phyloP scores from a whole-genome alignment of 495 filamentous ascomycete genomes.

The Hypoxylon cercidicola region DNA sequence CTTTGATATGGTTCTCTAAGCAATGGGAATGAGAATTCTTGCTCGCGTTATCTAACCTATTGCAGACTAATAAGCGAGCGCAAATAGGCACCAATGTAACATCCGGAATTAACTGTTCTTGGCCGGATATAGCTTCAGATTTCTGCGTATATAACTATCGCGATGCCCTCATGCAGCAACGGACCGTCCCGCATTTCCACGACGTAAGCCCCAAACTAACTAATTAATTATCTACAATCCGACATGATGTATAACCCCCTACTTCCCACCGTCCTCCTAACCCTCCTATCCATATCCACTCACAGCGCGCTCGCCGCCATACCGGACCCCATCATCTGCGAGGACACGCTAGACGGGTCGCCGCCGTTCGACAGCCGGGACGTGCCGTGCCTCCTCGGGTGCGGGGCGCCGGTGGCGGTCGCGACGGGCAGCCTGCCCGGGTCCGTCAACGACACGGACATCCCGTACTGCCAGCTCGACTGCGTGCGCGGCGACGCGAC shows the following conservation, averaged over 20 bases:
- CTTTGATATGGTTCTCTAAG: too few species aligned
- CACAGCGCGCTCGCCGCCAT: background rate
- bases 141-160: too few species aligned
- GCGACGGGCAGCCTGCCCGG: constrained; percentile 20
- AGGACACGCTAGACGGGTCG: constrained; percentile 26
- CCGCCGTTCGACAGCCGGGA: constrained; percentile 8
- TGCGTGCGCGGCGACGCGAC: constrained; percentile 16
- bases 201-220: too few species aligned
- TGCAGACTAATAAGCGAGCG: too few species aligned
- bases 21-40: too few species aligned
- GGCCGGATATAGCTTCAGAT: too few species aligned
- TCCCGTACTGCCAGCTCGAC: constrained; percentile 22
- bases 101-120: too few species aligned
- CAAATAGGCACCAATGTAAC: too few species aligned
- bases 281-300: background rate
- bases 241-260: background rate
- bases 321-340: constrained; percentile 30
- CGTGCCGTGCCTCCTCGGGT: constrained; percentile 27
- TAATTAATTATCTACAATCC: too few species aligned
- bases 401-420: constrained; percentile 5
- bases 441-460: constrained; percentile 24
- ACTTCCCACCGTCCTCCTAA: background rate
- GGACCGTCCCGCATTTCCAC: too few species aligned
- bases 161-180: too few species aligned
- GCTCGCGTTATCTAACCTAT: too few species aligned